Base-by-base conservation (phyloP, 2,329 filamentous ascomycete species). In the Fusarium agapanthi region DNA sequence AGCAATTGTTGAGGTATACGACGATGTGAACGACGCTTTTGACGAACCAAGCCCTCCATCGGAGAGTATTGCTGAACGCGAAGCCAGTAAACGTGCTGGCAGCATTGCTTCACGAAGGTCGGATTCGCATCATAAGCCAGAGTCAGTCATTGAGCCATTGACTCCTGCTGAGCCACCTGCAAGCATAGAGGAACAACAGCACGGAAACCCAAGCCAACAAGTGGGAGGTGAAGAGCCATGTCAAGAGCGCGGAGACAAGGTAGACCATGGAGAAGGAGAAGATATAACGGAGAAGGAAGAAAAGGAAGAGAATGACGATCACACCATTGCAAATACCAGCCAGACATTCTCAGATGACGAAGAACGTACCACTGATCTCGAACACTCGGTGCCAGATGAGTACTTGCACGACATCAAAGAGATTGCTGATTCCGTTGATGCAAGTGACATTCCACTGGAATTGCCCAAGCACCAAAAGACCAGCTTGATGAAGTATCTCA, bases 1-100 rank as follows among this genome's bases (percentile, higher is more conserved):
- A 77, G 95, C 96, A 12, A 95, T 97, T 67, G 95, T 99, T 22
- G 94, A 98, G 81, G 95, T 99, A 14, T 99, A 98, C 80, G 93
- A 93, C 74, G 94, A 97, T 80, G 94, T 97, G 9, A 92, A 95
- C 64, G 95, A 98, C 81, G 96, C 97, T 26, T 95, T 98, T 16
- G 92, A 95, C 75, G 95, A 97, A 78, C 89, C 89, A 55, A 90
- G 90, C 26, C 75, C 72, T 1, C 65, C 69, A n/a, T 32, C 48
- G 47, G 92, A 94, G 60, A 90, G 70, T 34, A 48, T 63, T 26
- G 67, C 60, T 15, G 78, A 81, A 32, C 79, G 74, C 7, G 81
- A 83, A 30, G 68, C 75, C 38, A 79, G 81, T n/a, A 65, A 82
- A 77, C 66, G 75, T 66, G 28, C 76, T 13, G 74, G 66, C 15